phyloP scores from a whole-genome alignment of 768 basidiomycete species.

The Mycena epipterygia region DNA sequence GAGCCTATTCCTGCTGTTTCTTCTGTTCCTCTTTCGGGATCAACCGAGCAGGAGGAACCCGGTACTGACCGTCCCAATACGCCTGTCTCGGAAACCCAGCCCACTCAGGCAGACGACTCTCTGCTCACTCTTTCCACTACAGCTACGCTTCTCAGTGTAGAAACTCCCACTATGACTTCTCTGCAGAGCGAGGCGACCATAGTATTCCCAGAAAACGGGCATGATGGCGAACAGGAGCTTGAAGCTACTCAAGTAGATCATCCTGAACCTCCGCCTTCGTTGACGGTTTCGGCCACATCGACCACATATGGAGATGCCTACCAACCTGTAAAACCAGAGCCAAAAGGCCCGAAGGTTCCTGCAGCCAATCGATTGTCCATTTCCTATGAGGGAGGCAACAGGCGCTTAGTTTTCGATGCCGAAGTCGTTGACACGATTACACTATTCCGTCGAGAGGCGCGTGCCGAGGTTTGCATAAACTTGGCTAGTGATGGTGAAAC shows the following conservation, averaged over 20 bases:
- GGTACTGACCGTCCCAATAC: slow-evolving; percentile 60
- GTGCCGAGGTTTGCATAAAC: slow-evolving; percentile 84
- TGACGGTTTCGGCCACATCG: slow-evolving; percentile 51
- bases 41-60: slow-evolving; percentile 58
- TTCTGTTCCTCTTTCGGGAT: slow-evolving; percentile 53
- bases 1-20: slow-evolving; percentile 51
- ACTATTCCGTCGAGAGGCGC: slow-evolving; percentile 85
- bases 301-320: slow-evolving; percentile 64
- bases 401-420: slow-evolving; percentile 91
- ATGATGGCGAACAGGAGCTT: slow-evolving; percentile 30
- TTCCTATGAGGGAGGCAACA: slow-evolving; percentile 91
- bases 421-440: slow-evolving; percentile 86
- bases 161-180: slow-evolving; percentile 40
- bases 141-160: slow-evolving; percentile 66
- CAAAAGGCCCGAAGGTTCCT: slow-evolving; percentile 62
- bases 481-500: slow-evolving; percentile 68
- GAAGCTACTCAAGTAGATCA: slow-evolving; percentile 32
- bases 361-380: slow-evolving; percentile 93
- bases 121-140: slow-evolving; percentile 63
- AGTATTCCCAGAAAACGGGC: slow-evolving; percentile 18
- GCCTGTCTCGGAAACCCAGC: slow-evolving; percentile 51
- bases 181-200: slow-evolving; percentile 46
- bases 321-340: slow-evolving; percentile 48
- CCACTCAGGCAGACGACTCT: slow-evolving; percentile 41
- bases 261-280: slow-evolving; percentile 68